Evolutionary conservation across 257 asterid species (phyloP), one percentile per base, ranked within the genome.

Genomic region (Petunia axillaris): DNA sequence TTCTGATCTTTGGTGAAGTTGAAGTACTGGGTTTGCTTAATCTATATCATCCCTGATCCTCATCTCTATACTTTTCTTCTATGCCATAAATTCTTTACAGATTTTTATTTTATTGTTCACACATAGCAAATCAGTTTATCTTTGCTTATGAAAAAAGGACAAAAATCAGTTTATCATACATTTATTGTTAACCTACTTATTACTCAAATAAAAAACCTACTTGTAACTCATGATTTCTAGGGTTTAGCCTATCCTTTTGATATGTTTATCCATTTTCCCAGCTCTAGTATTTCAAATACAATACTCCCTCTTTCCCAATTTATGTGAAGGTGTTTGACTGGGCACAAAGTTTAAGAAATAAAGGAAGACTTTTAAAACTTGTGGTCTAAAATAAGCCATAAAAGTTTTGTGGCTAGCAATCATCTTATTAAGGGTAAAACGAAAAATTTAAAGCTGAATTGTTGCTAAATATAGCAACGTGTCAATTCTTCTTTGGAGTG

Each of bases 1-100:
- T 44, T 35, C 36, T 73, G 44, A 36, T 73, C 62, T 73, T 70
- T 73, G 77, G 77, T 15, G 44, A 73, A 57, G 46, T 73, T 50
- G 43, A 73, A 50, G 36, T 35, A 11, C 62, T 71, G 48, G 44
- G 13, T 35, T 13, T 73, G 7, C 43, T 73, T 73, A 50, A 48
- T 73, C 35, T 50, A 52, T 73, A 13, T 73, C 46, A 10, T 73
- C 44, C 35, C 44, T 52, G 7, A 35, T 73, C 36, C 44, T 73
- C 46, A 50, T 55, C 60, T 71, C 14, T 50, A 8, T 35, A 1
- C 15, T 10, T 4, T 52, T 52, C 4, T 52, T 52, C 57, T 52
- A 52, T 52, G 11, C 11, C 57, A 52, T 52, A 52, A 10, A 52
- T 10, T 52, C 11, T 52, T 52, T 8, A 10, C 3, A 10, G 11